phyloP scores from a whole-genome alignment of 495 filamentous ascomycete genomes.

The Trichoderma reesei region DNA sequence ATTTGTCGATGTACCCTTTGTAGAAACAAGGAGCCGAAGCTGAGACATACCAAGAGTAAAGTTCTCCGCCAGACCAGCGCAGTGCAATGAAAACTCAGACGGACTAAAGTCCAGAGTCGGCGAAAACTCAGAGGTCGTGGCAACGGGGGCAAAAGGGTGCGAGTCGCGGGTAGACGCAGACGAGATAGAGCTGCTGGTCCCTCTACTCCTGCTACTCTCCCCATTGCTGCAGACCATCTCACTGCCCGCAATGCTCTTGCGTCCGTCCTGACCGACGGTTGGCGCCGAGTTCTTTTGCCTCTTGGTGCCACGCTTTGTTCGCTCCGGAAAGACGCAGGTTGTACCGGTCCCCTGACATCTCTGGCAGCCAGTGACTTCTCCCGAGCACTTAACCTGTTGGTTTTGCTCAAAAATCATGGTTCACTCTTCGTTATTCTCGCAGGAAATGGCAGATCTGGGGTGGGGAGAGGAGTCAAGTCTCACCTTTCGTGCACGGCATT shows the following conservation, averaged over 20 bases:
- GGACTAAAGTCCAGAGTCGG: not conserved
- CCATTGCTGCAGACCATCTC: not conserved
- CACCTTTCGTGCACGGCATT: conserved; percentile 5
- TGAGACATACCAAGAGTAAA: not conserved
- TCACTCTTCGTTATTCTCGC: no score
- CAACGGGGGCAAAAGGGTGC: not conserved
- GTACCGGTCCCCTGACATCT: not conserved
- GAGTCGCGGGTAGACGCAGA: not conserved
- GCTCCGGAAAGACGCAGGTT: not conserved
- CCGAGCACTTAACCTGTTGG: not conserved
- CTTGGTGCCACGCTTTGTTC: not conserved
- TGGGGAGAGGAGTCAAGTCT: not conserved
- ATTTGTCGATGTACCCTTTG: not conserved
- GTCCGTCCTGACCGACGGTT: not conserved
- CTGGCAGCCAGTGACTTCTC: conserved; percentile 5
- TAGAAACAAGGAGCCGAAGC: no score
- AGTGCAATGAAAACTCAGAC: not conserved
- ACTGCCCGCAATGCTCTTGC: not conserved
- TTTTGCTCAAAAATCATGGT: no score
- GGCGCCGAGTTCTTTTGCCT: not conserved
- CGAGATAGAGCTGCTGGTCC: not conserved
- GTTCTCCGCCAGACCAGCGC: not conserved
- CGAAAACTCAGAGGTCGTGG: not conserved
- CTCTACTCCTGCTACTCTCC: not conserved
- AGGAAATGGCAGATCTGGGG: not conserved